These are phyloP conservation scores for Globisporangium solare DNA, from an alignment of 352 stramenopile genomes.

Conservation along the genomic window DNA sequence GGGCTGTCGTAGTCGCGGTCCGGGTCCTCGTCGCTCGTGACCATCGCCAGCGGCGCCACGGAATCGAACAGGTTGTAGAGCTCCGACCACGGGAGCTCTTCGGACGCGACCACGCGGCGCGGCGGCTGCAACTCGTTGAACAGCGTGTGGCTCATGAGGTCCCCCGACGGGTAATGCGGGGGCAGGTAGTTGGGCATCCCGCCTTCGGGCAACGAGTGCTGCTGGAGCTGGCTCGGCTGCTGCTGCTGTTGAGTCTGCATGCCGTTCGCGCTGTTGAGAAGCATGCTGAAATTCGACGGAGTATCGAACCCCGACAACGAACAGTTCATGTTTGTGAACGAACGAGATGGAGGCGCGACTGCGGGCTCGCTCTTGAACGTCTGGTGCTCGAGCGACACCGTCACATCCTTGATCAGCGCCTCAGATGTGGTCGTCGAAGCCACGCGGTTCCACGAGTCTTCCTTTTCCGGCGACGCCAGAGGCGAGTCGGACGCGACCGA, in stretches of 20 bases:
- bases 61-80: conserved; percentile 78
- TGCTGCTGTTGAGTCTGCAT: conserved; percentile 17
- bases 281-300: conserved; percentile 23
- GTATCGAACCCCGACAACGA: conserved; percentile 32
- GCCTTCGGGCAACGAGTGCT: conserved; percentile 7
- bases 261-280: conserved; percentile 18
- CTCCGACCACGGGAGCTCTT: conserved; percentile 78
- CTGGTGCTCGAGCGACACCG: conserved; percentile 5
- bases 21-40: conserved; percentile 43
- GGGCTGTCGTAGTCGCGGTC: conserved; percentile 54
- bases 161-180: conserved; percentile 24
- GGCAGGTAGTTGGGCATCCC: conserved; percentile 14
- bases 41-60: conserved; percentile 29
- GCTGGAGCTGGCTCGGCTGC: conserved; percentile 17
- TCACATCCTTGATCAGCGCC: conserved; percentile 12
- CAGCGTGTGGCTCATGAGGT: conserved; percentile 57
- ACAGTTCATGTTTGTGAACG: conserved; percentile 3
- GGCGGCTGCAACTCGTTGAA: conserved; percentile 55
- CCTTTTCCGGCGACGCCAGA: conserved; percentile 35
- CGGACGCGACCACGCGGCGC: conserved; percentile 57
- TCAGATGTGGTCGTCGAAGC: conserved; percentile 27
- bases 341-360: conserved; percentile 10
- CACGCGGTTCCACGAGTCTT: conserved; percentile 20
- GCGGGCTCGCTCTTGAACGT: conserved; percentile 35
- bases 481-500: conserved; percentile 28